Evolutionary conservation across 73 alveolate genomes (phyloP).

Genomic region (Paramecium tetraurelia): DNA sequence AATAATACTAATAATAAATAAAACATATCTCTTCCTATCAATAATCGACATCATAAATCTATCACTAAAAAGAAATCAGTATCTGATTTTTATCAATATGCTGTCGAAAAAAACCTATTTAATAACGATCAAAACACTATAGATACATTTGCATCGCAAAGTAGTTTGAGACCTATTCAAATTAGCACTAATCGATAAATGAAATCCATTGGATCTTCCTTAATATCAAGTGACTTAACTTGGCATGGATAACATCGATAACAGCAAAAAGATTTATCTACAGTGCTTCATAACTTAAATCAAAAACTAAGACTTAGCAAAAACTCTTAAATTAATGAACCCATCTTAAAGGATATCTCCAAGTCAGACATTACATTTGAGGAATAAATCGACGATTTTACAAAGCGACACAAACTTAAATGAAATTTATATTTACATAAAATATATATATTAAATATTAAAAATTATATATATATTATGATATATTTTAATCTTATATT

Average conservation of each 20-base stretch:
- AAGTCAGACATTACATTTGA: conserved; percentile 14
- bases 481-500: neutral
- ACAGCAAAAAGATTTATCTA: neutral
- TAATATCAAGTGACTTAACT: neutral
- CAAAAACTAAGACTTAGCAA: neutral
- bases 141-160: neutral
- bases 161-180: neutral
- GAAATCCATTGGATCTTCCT: neutral
- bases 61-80: neutral
- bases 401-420: neutral
- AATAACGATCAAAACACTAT: neutral
- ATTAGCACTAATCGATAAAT: neutral
- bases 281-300: neutral
- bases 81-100: neutral
- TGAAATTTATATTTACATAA: neutral
- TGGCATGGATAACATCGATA: conserved; percentile 29
- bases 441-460: neutral
- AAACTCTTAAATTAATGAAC: neutral
- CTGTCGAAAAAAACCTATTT: neutral
- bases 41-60: neutral
- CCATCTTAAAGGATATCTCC: neutral
- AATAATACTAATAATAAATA: neutral
- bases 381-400: conserved; percentile 14
- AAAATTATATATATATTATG: neutral
- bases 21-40: neutral